Evolutionary conservation across 441 rosid genomes (phyloP), one percentile per base, ranked within the genome.

Genomic region (Syzygium syzygioides): DNA sequence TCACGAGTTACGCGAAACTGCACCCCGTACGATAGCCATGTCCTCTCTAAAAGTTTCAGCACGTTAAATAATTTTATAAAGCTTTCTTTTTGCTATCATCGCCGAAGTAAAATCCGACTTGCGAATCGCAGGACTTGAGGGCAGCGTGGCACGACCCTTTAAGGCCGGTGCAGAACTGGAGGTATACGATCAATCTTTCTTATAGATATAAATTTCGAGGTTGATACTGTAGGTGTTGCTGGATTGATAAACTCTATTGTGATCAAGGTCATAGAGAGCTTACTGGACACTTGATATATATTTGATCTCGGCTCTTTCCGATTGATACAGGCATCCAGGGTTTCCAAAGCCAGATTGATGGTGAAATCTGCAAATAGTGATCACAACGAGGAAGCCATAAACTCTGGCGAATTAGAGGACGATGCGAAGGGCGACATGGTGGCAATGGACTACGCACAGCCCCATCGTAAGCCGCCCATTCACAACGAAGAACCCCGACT

Each of bases 381-480:
- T 86, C 90, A 64, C 26, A n/a, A 57, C 13, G 86, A 90, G 85
- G 90, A 93, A 89, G 92, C 91, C 48, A 87, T 89, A 14, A 91
- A 90, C 88, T 87, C 91, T 12, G 88, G 90, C 68, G 92, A 94
- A 86, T 90, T 89, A 6, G 95, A 88, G 66, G 88, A 89, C 10
- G 90, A 86, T 56, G 95, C 90, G 68, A 26, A 30, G 37, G 86
- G 50, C 30, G 93, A 91, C 62, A 89, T 91, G 14, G 96, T 87
- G 12, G 98, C 91, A 26, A 95, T 94, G 97, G 99, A 97, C 90
- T 97, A 97, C 88, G 96, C 98, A 59, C 98, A 94, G 88, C 97
- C 97, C 68, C 98, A 94, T 89, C 93, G 96, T n/a, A 96, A 95
- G 85, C 99, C 99, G 85, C 98, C 98, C 71, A 96, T 96, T 91